phyloP scores from a whole-genome alignment of 352 stramenopile species.

The Phytophthora vignae region DNA sequence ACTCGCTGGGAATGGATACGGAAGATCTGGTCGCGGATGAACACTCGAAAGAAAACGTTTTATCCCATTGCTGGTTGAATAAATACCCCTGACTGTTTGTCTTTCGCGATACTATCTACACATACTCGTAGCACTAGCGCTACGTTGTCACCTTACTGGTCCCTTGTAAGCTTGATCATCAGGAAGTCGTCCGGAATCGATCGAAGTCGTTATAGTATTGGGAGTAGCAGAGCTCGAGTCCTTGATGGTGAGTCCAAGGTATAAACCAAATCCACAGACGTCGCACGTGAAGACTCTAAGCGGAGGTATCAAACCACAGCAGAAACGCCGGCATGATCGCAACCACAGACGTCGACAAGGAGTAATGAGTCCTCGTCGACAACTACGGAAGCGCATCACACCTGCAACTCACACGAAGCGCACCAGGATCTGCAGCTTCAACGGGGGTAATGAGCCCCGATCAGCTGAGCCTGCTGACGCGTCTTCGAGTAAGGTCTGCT shows the following conservation, averaged over 20 bases:
- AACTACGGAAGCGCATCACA: conserved; percentile 7
- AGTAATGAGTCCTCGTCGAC: conserved; percentile 44
- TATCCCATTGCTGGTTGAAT: conserved; percentile 26
- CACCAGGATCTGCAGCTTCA: conserved; percentile 28
- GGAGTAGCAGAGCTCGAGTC: neutral
- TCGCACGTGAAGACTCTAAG: conserved; percentile 3
- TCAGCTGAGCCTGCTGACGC: conserved; percentile 26
- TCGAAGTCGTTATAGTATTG: conserved; percentile 6
- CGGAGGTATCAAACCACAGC: conserved; percentile 15
- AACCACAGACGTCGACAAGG: conserved; percentile 19
- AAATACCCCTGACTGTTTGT: conserved; percentile 40
- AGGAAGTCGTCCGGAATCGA: conserved; percentile 7
- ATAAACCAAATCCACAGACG: conserved; percentile 1
- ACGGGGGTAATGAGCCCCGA: conserved; percentile 48
- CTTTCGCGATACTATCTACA: conserved; percentile 38
- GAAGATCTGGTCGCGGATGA: neutral
- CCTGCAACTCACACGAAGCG: conserved; percentile 24
- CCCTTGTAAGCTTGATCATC: conserved; percentile 9
- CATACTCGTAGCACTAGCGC: conserved; percentile 21
- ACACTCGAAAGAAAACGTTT: neutral
- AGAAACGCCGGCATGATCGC: conserved; percentile 16
- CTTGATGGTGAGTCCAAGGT: neutral
- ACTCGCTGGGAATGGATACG: neutral
- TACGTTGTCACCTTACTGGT: conserved; percentile 13
- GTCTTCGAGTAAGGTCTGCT: conserved; percentile 15